phyloP scores from a whole-genome alignment of 176 grass and related monocot species.

The Zizania latifolia region DNA sequence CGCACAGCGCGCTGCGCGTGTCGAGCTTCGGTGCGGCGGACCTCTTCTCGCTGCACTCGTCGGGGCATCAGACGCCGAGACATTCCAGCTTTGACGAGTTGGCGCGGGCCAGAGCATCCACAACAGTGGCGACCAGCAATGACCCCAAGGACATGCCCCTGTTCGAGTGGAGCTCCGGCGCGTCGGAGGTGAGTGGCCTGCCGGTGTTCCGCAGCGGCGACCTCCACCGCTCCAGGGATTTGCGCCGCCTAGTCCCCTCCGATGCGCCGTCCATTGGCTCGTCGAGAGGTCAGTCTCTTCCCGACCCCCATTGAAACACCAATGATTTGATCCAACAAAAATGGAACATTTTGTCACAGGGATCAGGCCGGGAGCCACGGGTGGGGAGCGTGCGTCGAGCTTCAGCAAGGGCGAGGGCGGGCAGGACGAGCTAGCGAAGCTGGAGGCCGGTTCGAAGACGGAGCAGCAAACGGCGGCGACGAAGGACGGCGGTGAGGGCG shows the following conservation, averaged over 20 bases:
- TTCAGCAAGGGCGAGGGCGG: slow-evolving; percentile 15
- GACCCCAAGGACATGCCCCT: slow-evolving; percentile 57
- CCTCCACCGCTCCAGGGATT: slow-evolving; percentile 50
- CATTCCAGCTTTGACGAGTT: slow-evolving; percentile 38
- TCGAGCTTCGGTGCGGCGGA: slow-evolving; percentile 76
- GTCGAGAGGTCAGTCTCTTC: slow-evolving; percentile 33
- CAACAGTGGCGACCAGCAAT: slow-evolving; percentile 25
- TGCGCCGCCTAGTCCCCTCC: slow-evolving; percentile 41
- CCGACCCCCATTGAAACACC: background rate
- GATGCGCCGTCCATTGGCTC: slow-evolving; percentile 20
- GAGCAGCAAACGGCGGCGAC: slow-evolving; percentile 14
- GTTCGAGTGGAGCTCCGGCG: slow-evolving; percentile 71
- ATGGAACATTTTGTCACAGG: background rate
- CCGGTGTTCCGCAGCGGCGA: slow-evolving; percentile 51
- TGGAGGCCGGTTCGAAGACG: slow-evolving; percentile 43
- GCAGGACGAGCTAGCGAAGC: slow-evolving; percentile 48
- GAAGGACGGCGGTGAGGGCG: background rate
- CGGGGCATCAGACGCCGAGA: slow-evolving; percentile 43
- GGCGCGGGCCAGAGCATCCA: slow-evolving; percentile 14
- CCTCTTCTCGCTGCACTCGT: slow-evolving; percentile 69
- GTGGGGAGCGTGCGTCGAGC: slow-evolving; percentile 27
- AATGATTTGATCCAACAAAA: background rate
- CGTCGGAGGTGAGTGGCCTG: slow-evolving; percentile 59
- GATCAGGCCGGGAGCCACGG: background rate
- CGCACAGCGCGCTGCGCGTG: slow-evolving; percentile 4